Base-by-base conservation (phyloP, 2,329 filamentous ascomycete species). In the Diplodia mutila region DNA sequence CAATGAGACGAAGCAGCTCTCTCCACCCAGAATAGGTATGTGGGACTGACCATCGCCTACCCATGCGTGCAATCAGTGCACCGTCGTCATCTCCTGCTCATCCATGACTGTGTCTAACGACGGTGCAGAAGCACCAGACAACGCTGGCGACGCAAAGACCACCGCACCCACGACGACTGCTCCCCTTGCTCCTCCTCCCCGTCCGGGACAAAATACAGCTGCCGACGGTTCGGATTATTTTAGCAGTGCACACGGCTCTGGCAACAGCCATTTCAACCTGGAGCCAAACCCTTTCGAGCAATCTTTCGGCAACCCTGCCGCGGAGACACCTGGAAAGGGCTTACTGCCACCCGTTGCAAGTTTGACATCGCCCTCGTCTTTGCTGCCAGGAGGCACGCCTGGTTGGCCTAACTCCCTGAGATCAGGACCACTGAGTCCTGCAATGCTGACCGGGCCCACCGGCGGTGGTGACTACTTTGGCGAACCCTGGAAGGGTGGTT, bases 211-310 rank as follows among this genome's bases (percentile, higher is more conserved):
- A 48, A 70, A 69, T 68, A 71, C 74, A 70, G 32, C 65, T 27
- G 54, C 46, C 34, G 65, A 67, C 51, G 53, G n/a, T 54, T 51
- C 59, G 34, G 84, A 85, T 72, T 85, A 86, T 74, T 85, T 86
- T 75, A 82, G 80, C 71, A 79, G 72, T 55, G 75, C 79, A 61
- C 81, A 82, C 73, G 74, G 72, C 67, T 7, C 37, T 32, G 46
- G 59, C 39, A 74, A 74, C 37, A 75, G 70, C n/a, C 81, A 84
- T 69, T 82, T 93, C 77, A 90, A 87, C 73, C 87, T 91, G 78
- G 95, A 98, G 83, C 93, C 93, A 69, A 98, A 99, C 80, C 94
- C 95, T 9, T 98, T 99, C 75, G 95, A 98, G 79, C 92, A 95
- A 80, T 97, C 94, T 7, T 99, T 99, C 78, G 89, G 88, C 51